Evolutionary conservation across 73 alveolate species (phyloP), one percentile per base, ranked within the genome.

Genomic region (Breviolum minutum): DNA sequence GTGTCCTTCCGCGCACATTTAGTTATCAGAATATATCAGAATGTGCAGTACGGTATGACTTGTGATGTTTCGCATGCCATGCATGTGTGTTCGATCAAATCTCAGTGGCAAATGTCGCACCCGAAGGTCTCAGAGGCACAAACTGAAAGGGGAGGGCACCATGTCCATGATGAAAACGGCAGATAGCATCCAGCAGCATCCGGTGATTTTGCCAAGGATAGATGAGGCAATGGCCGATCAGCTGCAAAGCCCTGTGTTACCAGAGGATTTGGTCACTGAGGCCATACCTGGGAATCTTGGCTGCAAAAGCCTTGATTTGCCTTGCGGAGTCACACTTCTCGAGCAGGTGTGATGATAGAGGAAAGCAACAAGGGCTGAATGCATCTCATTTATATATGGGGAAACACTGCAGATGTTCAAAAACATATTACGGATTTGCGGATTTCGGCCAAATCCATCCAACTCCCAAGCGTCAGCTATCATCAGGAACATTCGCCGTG

Each of bases 401-500:
- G n/a, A n/a, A n/a, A n/a, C n/a, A n/a, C n/a, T n/a, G n/a, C n/a
- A n/a, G n/a, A n/a, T n/a, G n/a, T n/a, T n/a, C n/a, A n/a, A n/a
- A 71, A 71, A 71, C 54, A 40, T 40, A 40, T 40, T 40, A 2
- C 54, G 29, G 29, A 12, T 20, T 5, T 71, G 19, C 81, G 29
- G 26, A 71, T 71, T 12, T 5, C 40, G 4, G 40, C 81, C 29
- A 11, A 30, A 71, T 30, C 19, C 26, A 20, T 20, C 81, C 9
- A 71, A 71, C 4, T 30, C 19, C 12, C 9, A 30, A 20, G 29
- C 29, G 1, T 20, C 12, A 9, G 81, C 29, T 17, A 71, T 6
- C 10, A 2, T 61, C n/a, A 99, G 99, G 66, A 85, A 95, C 79
- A 99, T 99, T 83, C 99, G 99, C 68, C 99, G 99, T 19, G 99